A percentile compares a stretch with the other conserved stretches of the same genome.
Evolutionary conservation across 441 rosid species (phyloP).

Genomic region (Gossypium schwendimanii): DNA sequence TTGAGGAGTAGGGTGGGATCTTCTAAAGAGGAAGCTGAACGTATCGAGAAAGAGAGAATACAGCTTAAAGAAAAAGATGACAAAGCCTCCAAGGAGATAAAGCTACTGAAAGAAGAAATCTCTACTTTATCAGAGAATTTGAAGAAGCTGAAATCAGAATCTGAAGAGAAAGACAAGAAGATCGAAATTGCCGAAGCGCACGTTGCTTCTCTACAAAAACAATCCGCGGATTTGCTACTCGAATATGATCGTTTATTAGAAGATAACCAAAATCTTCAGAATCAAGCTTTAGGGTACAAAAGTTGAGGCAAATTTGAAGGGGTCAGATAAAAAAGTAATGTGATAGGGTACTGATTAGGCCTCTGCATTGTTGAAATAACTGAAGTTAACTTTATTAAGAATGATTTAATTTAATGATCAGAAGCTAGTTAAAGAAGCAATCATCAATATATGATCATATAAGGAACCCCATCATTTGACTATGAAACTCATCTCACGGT

Average conservation of each 20-base stretch:
- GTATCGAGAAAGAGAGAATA: constrained; percentile 50
- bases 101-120: constrained; percentile 48
- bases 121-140: constrained; percentile 41
- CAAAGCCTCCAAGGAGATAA: constrained; percentile 51
- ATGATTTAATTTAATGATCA: not conserved
- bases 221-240: constrained; percentile 73
- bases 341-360: constrained; percentile 2
- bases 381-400: not conserved
- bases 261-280: constrained; percentile 86
- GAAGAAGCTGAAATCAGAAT: constrained; percentile 57
- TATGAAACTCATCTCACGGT: constrained; percentile 35
- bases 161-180: constrained; percentile 62
- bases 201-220: constrained; percentile 74
- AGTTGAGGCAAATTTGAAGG: constrained; percentile 23
- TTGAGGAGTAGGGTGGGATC: constrained; percentile 56
- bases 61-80: constrained; percentile 64
- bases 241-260: constrained; percentile 85
- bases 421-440: not conserved
- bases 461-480: not conserved
- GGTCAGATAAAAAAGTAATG: not conserved
- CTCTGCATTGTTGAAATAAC: constrained; percentile 9
- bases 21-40: constrained; percentile 65
- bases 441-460: not conserved
- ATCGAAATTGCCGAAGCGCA: constrained; percentile 80
- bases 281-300: constrained; percentile 43